Evolutionary conservation across 768 basidiomycete genomes (phyloP).

Genomic region (Arthromyces matolae): DNA sequence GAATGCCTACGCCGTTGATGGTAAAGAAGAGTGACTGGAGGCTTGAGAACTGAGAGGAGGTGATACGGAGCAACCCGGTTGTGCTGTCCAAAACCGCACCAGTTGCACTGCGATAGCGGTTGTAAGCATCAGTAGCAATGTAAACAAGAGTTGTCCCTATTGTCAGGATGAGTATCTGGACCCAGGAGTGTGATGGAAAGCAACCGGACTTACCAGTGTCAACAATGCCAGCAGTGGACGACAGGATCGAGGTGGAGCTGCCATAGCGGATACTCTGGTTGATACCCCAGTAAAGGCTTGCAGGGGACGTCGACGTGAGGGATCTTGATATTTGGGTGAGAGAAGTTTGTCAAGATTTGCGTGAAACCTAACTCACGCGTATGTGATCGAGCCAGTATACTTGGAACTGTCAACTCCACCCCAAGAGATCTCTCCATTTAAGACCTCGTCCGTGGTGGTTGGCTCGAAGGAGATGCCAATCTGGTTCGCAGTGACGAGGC

Average conservation of each 20-base stretch:
- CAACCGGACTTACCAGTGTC: constrained; percentile 42
- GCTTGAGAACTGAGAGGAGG: constrained; percentile 43
- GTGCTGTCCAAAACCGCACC: constrained; percentile 36
- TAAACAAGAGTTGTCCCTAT: constrained; percentile 49
- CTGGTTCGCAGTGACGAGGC: constrained; percentile 34
- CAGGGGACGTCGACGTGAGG: constrained; percentile 43
- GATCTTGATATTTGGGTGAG: constrained; percentile 27
- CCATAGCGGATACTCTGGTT: constrained; percentile 55
- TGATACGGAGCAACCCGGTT: constrained; percentile 52
- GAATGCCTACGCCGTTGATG: constrained; percentile 40
- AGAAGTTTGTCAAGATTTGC: too few species aligned
- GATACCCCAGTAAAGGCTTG: constrained; percentile 56
- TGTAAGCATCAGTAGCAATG: constrained; percentile 43
- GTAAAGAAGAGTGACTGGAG: constrained; percentile 58
- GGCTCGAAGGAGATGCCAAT: constrained; percentile 55
- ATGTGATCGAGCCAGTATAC: constrained; percentile 40
- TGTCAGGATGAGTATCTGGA: neutral
- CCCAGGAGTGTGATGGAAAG: neutral
- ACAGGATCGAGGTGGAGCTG: constrained; percentile 37
- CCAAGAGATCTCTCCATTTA: constrained; percentile 57
- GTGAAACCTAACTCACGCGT: constrained; percentile 29
- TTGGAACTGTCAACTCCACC: constrained; percentile 46
- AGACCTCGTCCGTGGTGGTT: constrained; percentile 25
- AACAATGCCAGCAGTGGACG: constrained; percentile 51
- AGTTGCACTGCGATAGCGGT: constrained; percentile 40